Conservation (phyloP, 1,284 basidiomycete species). For the Ustilago tritici region DNA sequence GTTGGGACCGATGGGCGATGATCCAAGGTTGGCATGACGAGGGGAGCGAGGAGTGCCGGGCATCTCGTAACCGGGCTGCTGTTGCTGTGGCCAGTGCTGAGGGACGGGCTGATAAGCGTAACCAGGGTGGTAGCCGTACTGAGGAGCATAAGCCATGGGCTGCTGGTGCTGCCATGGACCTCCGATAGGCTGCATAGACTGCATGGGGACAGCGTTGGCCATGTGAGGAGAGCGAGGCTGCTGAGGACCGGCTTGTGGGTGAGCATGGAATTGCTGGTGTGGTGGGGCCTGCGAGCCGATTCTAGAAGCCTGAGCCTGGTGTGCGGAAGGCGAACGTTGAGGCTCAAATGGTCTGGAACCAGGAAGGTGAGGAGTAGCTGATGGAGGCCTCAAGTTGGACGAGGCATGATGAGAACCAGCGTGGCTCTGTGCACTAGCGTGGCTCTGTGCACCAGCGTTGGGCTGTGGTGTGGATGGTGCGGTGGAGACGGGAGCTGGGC, state of each 20-base stretch:
- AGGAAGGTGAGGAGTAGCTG: constrained; percentile 47
- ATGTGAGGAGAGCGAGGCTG: constrained; percentile 63
- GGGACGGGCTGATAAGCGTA: constrained; percentile 58
- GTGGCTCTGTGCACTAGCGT: constrained; percentile 26
- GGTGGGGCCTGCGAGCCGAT: constrained; percentile 42
- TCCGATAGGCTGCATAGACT: constrained; percentile 59
- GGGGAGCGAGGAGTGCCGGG: constrained; percentile 60
- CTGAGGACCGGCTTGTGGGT: constrained; percentile 49
- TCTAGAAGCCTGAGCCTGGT: constrained; percentile 41
- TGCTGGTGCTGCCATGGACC: constrained; percentile 57
- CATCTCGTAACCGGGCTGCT: constrained; percentile 59
- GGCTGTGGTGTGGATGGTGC: constrained; percentile 40
- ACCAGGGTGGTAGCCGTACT: constrained; percentile 59
- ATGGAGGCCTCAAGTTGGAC: constrained; percentile 54
- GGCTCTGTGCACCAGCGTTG: constrained; percentile 22
- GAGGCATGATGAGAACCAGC: constrained; percentile 41
- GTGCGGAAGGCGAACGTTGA: constrained; percentile 53
- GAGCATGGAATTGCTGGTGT: constrained; percentile 52
- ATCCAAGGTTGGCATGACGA: constrained; percentile 55
- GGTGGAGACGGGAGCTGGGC: constrained; percentile 35
- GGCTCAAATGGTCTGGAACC: constrained; percentile 57
- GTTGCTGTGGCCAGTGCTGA: constrained; percentile 52
- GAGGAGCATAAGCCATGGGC: constrained; percentile 51
- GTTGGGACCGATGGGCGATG: constrained; percentile 62
- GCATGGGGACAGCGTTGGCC: constrained; percentile 56